Base-by-base conservation (phyloP, 129 eudicot genomes). In the Centaurea solstitialis region DNA sequence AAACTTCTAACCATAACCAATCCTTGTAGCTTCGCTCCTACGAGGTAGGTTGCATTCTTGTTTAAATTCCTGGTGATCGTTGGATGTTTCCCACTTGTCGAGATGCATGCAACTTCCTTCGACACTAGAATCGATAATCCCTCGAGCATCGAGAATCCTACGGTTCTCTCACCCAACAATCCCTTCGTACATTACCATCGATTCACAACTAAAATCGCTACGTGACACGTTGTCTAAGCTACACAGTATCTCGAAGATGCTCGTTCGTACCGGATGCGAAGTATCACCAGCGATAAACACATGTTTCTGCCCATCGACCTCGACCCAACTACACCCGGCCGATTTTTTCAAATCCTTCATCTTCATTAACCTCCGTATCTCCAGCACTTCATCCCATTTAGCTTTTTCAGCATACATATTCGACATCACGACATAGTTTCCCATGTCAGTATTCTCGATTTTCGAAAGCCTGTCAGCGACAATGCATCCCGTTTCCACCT, bases 301-400 rank as follows among this genome's bases (percentile, higher is more conserved):
- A 81, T 82, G 85, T 81, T 89, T 90, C 50, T 18, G 80, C 65
- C 85, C 85, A 38, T 87, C 93, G 77, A 90, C 93, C 86, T 92
- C 96, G 75, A 91, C 85, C 98, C 98, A 94, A 84, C 96, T 90
- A 82, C 94, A 90, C 17, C 98, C 98, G 43, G 94, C 96, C 6
- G 88, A 86, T 73, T 92, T 94, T 77, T 87, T 92, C 85, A 94
- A 68, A 82, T 94, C 91, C 68, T 80, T 90, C 35, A 38, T 81
- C 86, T 80, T 90, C 89, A 94, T 94, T 68, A 90, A 78, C 88
- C 82, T 81, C 81, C 97, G 87, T 77, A 85, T 92, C 81, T 92
- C 96, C 73, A 80, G 22, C 9, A 94, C 98, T 40, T 94, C 94
- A 67, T 94, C 96, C 98, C 97, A 94, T 75, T 85, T 89, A 43